Evolutionary conservation across 2,329 filamentous ascomycete species (phyloP), one percentile per base, ranked within the genome.

Genomic region (Fusarium sp.): DNA sequence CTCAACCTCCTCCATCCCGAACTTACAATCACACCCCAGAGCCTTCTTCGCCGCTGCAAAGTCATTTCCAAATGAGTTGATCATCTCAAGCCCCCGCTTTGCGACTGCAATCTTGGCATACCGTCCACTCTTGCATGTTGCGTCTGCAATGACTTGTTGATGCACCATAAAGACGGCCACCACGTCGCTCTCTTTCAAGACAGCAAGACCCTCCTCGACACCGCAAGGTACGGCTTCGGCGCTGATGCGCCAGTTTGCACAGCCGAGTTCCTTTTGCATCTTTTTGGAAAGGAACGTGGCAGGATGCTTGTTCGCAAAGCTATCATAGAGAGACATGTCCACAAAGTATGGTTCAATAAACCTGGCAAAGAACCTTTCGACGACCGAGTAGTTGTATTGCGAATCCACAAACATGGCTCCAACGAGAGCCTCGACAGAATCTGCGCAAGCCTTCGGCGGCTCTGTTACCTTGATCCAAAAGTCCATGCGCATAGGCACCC

Each of bases 321-420:
- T 86, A 73, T 98, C 93, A 74, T 97, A 97, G 35, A 95, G 82
- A 4, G 82, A 79, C 88, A 98, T 97, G 74, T 97, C 89, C 47
- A 84, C 80, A 72, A 98, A 98, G 77, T 88, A 97, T 3, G 87
- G 88, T 53, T 83, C 82, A 51, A 98, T 84, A 62, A 93, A 87
- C 13, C 69, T 72, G n/a, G 85, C 76, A 75, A 97, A 97, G 77
- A 99, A 98, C 1, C 72, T 72, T 61, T 90, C 85, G 1, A 98
- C 89, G 15, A 87, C 81, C 11, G 74, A 73, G 74, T 89, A 97
- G 70, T 95, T 79, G 76, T 94, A 98, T 41, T 83, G 80, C 0
- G 91, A 90, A 75, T 99, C 95, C 10, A 99, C 90, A 72, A 98
- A 98, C 19, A 97, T 82, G 17, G 94, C 94, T 2, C 93, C 95